Conservation (phyloP, 768 basidiomycete genomes). For the Boletus vinaceobasis region DNA sequence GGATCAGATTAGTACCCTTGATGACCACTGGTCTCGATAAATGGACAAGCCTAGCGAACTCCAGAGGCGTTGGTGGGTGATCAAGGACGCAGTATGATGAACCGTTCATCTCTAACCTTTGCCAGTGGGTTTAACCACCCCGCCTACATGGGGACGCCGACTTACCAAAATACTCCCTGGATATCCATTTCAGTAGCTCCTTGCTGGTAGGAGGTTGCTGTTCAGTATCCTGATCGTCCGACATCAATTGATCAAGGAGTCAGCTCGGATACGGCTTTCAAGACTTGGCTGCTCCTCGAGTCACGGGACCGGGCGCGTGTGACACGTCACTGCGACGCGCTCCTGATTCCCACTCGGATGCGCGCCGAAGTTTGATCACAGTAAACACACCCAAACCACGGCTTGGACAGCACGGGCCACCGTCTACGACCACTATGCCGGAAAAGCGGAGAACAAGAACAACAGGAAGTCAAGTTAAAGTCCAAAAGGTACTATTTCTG, state of each 20-base stretch:
- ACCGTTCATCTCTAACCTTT: slow-evolving; percentile 56
- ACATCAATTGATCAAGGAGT: slow-evolving; percentile 2
- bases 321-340: slow-evolving; percentile 28
- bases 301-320: slow-evolving; percentile 9
- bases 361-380: background rate
- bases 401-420: background rate
- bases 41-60: slow-evolving; percentile 66
- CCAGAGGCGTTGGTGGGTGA: slow-evolving; percentile 57
- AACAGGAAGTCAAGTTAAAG: slow-evolving; percentile 6
- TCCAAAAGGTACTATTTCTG: slow-evolving; percentile 17
- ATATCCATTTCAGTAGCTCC: slow-evolving; percentile 34
- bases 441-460: slow-evolving; percentile 24
- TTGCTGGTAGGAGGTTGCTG: slow-evolving; percentile 11
- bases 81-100: slow-evolving; percentile 46
- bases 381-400: background rate
- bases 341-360: background rate
- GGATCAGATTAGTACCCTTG: slow-evolving; percentile 44
- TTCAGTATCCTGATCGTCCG: slow-evolving; percentile 7
- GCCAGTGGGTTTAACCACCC: background rate
- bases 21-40: slow-evolving; percentile 73
- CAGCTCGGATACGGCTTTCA: background rate
- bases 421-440: slow-evolving; percentile 13
- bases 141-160: background rate
- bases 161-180: slow-evolving; percentile 36
- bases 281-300: background rate